Evolutionary conservation across 2,329 filamentous ascomycete species (phyloP).

Genomic region (Cercospora sesami): DNA sequence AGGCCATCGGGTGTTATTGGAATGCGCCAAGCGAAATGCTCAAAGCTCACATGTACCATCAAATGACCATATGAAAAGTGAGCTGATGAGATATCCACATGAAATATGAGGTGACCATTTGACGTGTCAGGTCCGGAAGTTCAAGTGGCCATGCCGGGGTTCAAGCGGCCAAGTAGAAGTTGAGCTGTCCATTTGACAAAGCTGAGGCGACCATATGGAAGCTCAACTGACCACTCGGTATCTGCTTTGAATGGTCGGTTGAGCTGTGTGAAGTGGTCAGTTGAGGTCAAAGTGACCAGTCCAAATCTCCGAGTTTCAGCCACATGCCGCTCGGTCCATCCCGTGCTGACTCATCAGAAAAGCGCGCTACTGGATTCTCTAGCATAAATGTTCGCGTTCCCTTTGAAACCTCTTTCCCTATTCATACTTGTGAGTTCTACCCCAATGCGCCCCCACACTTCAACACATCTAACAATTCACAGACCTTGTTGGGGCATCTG

Average conservation of each 20-base stretch:
- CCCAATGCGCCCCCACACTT: neutral
- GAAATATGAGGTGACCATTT: neutral
- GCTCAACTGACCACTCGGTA: neutral
- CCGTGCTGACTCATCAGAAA: neutral
- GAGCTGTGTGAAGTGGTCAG: neutral
- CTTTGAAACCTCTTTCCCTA: neutral
- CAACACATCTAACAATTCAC: neutral
- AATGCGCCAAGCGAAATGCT: neutral
- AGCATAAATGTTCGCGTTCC: neutral
- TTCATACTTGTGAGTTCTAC: neutral
- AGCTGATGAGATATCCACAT: neutral
- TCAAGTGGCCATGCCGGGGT: too few relatives aligned
- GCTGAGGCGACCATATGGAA: neutral
- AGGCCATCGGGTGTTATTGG: neutral
- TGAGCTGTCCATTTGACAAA: neutral
- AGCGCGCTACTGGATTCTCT: neutral
- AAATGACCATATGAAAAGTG: neutral
- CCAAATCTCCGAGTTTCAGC: neutral
- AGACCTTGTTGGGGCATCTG: constrained; percentile 7
- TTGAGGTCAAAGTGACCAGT: neutral
- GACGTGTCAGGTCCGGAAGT: too few relatives aligned
- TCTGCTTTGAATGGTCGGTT: neutral
- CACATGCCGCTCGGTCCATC: neutral
- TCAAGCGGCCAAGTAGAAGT: too few relatives aligned
- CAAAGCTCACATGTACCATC: neutral